Evolutionary conservation across 2,329 filamentous ascomycete genomes (phyloP).

Genomic region (Ophiocordyceps unilateralis): DNA sequence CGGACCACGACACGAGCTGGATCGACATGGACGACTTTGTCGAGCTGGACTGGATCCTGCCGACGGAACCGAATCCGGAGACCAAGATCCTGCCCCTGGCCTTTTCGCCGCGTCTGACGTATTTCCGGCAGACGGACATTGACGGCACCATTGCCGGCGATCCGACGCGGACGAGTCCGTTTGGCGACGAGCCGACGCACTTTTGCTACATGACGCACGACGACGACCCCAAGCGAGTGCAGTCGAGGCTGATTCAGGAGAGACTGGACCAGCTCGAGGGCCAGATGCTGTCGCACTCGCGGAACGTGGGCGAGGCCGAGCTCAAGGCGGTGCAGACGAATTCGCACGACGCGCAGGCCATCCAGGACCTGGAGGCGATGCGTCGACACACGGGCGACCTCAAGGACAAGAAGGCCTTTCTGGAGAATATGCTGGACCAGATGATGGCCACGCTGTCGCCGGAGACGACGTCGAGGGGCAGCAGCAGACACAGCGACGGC

Average conservation of each 20-base stretch:
- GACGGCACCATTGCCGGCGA: constrained; percentile 65
- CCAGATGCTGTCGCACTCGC: constrained; percentile 61
- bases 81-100: constrained; percentile 88
- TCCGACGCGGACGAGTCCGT: constrained; percentile 66
- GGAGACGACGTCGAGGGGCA: constrained; percentile 1
- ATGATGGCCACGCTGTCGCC: constrained; percentile 22
- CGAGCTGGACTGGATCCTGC: constrained; percentile 89
- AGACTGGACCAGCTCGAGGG: constrained; percentile 62
- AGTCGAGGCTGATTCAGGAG: constrained; percentile 67
- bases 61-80: constrained; percentile 74
- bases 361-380: constrained; percentile 43
- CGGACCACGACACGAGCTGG: constrained; percentile 89
- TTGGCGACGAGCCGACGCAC: constrained; percentile 86
- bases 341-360: constrained; percentile 28
- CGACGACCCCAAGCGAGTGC: constrained; percentile 76
- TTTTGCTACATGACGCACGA: constrained; percentile 87
- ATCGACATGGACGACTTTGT: constrained; percentile 99
- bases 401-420: constrained; percentile 37
- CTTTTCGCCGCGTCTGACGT: constrained; percentile 87
- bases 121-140: constrained; percentile 94
- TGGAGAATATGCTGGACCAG: constrained; percentile 39
- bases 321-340: constrained; percentile 40
- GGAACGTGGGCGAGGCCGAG: constrained; percentile 59
- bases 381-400: constrained; percentile 37
- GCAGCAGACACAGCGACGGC: constrained; percentile 26